phyloP scores from a whole-genome alignment of 2,329 filamentous ascomycete genomes.

The Phialocephala subalpina region DNA sequence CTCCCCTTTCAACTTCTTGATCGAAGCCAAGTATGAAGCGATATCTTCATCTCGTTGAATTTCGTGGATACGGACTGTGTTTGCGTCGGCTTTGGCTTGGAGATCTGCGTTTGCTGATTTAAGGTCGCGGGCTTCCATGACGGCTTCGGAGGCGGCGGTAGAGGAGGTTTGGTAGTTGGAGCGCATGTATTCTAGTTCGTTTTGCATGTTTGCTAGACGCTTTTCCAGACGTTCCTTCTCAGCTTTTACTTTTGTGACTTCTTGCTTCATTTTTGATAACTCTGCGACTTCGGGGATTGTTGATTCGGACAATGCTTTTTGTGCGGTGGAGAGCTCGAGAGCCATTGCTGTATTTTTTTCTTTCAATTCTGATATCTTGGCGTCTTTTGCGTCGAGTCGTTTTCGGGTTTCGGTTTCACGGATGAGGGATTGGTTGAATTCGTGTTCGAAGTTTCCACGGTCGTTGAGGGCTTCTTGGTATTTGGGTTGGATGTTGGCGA shows the following conservation, averaged over 20 bases:
- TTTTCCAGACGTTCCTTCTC: slow-evolving; percentile 38
- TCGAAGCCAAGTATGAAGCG: slow-evolving; percentile 34
- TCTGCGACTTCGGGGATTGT: slow-evolving; percentile 49
- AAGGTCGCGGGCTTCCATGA: slow-evolving; percentile 30
- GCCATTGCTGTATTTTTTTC: slow-evolving; percentile 34
- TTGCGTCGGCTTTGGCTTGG: slow-evolving; percentile 34
- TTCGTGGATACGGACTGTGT: slow-evolving; percentile 40
- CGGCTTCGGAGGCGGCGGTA: slow-evolving; percentile 29
- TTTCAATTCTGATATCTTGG: slow-evolving; percentile 36
- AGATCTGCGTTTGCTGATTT: slow-evolving; percentile 29
- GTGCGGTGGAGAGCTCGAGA: slow-evolving; percentile 39
- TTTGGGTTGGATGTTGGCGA: slow-evolving; percentile 54
- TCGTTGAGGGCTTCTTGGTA: slow-evolving; percentile 61
- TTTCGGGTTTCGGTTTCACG: slow-evolving; percentile 30
- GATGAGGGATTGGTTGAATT: slow-evolving; percentile 38
- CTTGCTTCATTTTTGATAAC: slow-evolving; percentile 50
- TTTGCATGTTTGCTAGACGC: slow-evolving; percentile 25
- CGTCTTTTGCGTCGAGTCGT: slow-evolving; percentile 32
- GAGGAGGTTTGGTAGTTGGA: slow-evolving; percentile 42
- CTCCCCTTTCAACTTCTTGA: slow-evolving; percentile 44
- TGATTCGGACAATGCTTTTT: slow-evolving; percentile 38
- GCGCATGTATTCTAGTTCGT: slow-evolving; percentile 41
- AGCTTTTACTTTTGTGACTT: slow-evolving; percentile 37
- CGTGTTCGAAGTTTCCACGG: slow-evolving; percentile 57
- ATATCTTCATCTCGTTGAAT: slow-evolving; percentile 35